These are phyloP conservation scores for Tolypocladium capitatum DNA, from an alignment of 2,329 filamentous ascomycete species.

Conservation along the genomic window DNA sequence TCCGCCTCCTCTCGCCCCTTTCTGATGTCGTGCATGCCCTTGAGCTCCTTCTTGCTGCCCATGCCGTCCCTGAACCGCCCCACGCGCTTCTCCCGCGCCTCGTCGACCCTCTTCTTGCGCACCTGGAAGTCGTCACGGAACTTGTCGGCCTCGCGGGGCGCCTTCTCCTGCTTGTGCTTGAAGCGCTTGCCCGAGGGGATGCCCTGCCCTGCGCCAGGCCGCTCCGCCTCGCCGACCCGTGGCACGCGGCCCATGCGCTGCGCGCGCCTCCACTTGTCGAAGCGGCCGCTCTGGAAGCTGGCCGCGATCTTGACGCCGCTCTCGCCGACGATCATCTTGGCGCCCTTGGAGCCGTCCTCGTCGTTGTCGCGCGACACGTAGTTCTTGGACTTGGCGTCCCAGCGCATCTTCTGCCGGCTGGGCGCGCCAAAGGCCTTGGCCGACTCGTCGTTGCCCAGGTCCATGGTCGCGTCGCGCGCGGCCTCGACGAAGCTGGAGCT, in stretches of 20 bases:
- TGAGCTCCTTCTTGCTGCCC: constrained; percentile 66
- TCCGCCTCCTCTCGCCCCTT: constrained; percentile 70
- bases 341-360: constrained; percentile 70
- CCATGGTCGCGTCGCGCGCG: constrained; percentile 81
- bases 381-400: constrained; percentile 95
- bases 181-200: constrained; percentile 39
- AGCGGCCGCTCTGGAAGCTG: constrained; percentile 82
- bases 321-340: constrained; percentile 70
- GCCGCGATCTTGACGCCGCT: constrained; percentile 93
- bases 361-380: constrained; percentile 89
- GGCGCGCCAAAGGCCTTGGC: constrained; percentile 68
- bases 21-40: constrained; percentile 69
- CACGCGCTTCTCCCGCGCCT: constrained; percentile 73
- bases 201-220: constrained; percentile 14
- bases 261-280: constrained; percentile 81
- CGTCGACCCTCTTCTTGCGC: constrained; percentile 78
- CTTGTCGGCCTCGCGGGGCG: constrained; percentile 88
- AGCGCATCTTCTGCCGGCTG: constrained; percentile 65
- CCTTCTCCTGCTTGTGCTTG: constrained; percentile 76
- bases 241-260: constrained; percentile 71
- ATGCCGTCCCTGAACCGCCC: constrained; percentile 60
- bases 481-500: constrained; percentile 71
- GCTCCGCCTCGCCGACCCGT: constrained; percentile 70
- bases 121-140: constrained; percentile 81
- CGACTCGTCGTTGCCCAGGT: constrained; percentile 78